Base-by-base conservation (phyloP, 176 grass and related monocot species). In the Eragrostis curvula region DNA sequence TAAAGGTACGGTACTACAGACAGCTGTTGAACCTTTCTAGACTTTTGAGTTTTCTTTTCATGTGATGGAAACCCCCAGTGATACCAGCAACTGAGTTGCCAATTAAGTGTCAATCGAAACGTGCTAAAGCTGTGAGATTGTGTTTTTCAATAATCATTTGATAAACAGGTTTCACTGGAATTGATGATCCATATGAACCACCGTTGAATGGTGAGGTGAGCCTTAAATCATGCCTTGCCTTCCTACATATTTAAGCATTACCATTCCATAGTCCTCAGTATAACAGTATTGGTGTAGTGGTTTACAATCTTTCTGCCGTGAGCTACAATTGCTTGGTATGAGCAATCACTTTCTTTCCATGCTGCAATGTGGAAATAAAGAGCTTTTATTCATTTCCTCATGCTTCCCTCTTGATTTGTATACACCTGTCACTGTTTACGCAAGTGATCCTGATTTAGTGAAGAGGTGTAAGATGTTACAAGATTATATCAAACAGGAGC, bases 111-210 rank as follows among this genome's bases (percentile, higher is more conserved):
- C 15, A 74, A 40, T 32, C 10, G 46, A 84, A 68, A 84, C 7
- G 8, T 71, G 46, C 41, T 83, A 70, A 42, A 79, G 68, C 23
- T 30, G 8, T 56, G 7, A 50, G 8, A 10, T 0, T 77, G 6
- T 87, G 51, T 79, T 24, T 18, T 48, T 47, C 53, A 60, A 42
- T 72, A 68, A 86, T 60, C 70, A 73, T 84, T 60, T 39, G 52
- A 69, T 48, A 81, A 77, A 75, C 85, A 99, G 96, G 93, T 77
- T 99, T 99, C 80, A 93, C 93, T 50, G 96, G 96, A 69, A 84
- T 99, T 77, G 93, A 99, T 86, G 96, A 99, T 91, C 96, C 96
- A 62, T 99, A 99, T 0, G 93, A 99, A 85, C 78, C 89, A 12
- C 96, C 93, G 2, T 68, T 87, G 80, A 88, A 93, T 65, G 79